phyloP scores from a whole-genome alignment of 768 basidiomycete species.

The Dictyophora rubrovolvata region DNA sequence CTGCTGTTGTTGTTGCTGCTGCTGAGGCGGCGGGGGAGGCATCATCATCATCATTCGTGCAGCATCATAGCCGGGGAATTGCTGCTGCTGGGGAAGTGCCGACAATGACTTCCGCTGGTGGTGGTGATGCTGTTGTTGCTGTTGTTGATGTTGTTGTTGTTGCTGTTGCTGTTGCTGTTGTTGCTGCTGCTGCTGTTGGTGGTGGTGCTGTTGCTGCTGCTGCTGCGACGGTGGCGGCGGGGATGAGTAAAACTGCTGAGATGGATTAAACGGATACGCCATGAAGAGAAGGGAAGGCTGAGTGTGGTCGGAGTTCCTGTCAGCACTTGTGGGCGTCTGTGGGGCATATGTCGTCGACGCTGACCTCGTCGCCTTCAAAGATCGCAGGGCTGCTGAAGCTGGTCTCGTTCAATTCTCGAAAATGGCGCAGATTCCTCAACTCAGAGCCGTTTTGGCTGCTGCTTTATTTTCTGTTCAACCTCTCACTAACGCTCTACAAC shows the following conservation, averaged over 20 bases:
- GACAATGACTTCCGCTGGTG: slow-evolving; percentile 6
- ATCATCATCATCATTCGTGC: background rate
- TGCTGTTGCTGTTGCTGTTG: slow-evolving; percentile 14
- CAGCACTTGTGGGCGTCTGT: background rate
- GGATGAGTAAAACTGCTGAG: background rate
- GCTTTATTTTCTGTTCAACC: slow-evolving; percentile 55
- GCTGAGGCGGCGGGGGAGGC: slow-evolving; percentile 1
- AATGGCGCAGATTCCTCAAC: slow-evolving; percentile 14
- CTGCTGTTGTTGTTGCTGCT: slow-evolving; percentile 6
- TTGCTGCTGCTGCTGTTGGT: slow-evolving; percentile 13
- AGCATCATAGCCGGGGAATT: slow-evolving; percentile 1
- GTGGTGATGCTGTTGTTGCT: slow-evolving; percentile 12
- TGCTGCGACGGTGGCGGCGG: slow-evolving; percentile 3
- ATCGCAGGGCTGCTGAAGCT: too few relatives aligned
- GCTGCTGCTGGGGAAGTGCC: slow-evolving; percentile 7
- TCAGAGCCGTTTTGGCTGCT: slow-evolving; percentile 47
- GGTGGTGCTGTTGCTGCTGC: slow-evolving; percentile 14
- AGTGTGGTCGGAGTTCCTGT: background rate
- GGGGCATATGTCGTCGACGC: background rate
- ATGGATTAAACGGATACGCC: slow-evolving; percentile 1
- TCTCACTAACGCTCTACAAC: slow-evolving; percentile 91
- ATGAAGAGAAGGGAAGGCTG: slow-evolving; percentile 1
- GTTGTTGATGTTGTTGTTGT: slow-evolving; percentile 11
- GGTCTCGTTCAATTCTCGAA: background rate
- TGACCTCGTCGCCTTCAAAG: too few relatives aligned